Evolutionary conservation across 768 basidiomycete genomes (phyloP).

Genomic region (Russula sp.): DNA sequence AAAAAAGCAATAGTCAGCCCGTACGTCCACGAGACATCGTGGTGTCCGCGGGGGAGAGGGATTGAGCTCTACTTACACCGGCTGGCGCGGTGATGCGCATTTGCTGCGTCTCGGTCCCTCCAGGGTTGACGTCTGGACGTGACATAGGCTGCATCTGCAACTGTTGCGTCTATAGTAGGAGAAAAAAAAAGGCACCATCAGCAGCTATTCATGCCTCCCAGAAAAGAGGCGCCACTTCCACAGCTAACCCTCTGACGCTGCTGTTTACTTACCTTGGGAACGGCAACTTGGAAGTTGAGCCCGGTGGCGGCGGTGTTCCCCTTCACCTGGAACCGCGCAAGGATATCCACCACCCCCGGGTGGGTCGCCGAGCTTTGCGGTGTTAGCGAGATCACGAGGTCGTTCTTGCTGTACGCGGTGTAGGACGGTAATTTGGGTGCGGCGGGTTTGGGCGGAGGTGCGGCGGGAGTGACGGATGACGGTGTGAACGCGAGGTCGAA

Average conservation of each 20-base stretch:
- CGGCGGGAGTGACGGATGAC: conserved; percentile 20
- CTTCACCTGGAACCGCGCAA: conserved; percentile 76
- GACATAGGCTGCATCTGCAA: conserved; percentile 98
- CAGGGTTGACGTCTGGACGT: conserved; percentile 67
- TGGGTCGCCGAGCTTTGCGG: conserved; percentile 74
- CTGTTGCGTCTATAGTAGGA: conserved; percentile 72
- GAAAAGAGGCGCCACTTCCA: neutral
- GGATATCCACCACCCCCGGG: conserved; percentile 86
- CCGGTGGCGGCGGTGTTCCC: conserved; percentile 46
- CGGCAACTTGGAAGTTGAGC: conserved; percentile 94
- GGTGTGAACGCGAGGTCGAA: conserved; percentile 19
- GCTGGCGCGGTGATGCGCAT: conserved; percentile 86
- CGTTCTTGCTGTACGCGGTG: conserved; percentile 88
- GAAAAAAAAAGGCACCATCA: neutral
- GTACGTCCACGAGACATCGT: neutral
- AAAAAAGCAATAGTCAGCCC: neutral
- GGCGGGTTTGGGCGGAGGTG: conserved; percentile 31
- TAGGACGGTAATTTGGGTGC: conserved; percentile 60
- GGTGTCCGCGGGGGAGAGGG: neutral
- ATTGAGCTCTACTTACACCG: conserved; percentile 53
- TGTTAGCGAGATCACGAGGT: conserved; percentile 80
- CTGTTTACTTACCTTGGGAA: conserved; percentile 65
- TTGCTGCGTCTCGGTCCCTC: conserved; percentile 86
- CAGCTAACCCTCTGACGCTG: neutral
- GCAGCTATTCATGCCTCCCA: neutral